Percentiles rank a stretch among this genome's conserved stretches.
Conservation (phyloP, 2,329 filamentous ascomycete species). For the Myotisia sp. region DNA sequence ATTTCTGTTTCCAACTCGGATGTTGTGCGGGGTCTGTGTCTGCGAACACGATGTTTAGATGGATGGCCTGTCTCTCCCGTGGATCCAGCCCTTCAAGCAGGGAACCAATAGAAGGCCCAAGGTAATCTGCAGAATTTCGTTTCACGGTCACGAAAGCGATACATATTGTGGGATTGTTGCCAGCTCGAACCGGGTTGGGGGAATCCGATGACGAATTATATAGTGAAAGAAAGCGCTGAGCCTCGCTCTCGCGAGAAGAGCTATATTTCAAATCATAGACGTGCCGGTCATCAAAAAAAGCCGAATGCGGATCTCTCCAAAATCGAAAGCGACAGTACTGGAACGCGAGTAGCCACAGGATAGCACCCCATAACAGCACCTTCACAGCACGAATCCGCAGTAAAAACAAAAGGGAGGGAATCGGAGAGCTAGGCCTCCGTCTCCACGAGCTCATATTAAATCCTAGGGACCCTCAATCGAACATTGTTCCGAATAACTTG, state of each 20-base stretch:
- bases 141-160: constrained; percentile 16
- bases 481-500: no score
- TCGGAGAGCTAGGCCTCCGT: no score
- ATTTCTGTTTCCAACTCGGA: constrained; percentile 17
- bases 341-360: constrained; percentile 13
- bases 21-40: constrained; percentile 16
- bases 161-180: constrained; percentile 13
- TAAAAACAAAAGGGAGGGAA: no score
- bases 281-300: constrained; percentile 16
- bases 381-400: no score
- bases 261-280: constrained; percentile 19
- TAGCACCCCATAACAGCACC: constrained; percentile 5
- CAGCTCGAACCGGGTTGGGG: constrained; percentile 4
- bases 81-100: constrained; percentile 14
- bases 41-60: constrained; percentile 15
- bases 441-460: no score
- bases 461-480: no score
- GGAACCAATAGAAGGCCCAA: constrained; percentile 17
- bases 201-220: constrained; percentile 13
- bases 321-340: constrained; percentile 14
- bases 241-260: constrained; percentile 16
- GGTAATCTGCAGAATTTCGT: constrained; percentile 16
- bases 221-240: constrained; percentile 12
- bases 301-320: constrained; percentile 19
- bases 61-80: constrained; percentile 14